Evolutionary conservation across 2,329 filamentous ascomycete species (phyloP).

Genomic region (Aspergillus vadensis): DNA sequence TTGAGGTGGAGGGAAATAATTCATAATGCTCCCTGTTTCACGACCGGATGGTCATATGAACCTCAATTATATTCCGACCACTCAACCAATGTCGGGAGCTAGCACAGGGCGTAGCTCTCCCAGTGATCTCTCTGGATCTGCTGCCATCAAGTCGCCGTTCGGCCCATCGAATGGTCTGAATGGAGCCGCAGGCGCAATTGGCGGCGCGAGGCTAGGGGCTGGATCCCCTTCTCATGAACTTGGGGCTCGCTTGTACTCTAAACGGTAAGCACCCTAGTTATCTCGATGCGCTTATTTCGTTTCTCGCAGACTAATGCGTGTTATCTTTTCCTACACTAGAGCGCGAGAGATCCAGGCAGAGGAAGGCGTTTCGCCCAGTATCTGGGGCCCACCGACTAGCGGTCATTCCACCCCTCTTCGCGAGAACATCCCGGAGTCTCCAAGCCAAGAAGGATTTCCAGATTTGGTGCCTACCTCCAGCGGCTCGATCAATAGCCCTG

Average conservation of each 20-base stretch:
- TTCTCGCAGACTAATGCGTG: constrained; percentile 13
- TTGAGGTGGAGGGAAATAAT: constrained; percentile 57
- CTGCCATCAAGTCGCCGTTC: constrained; percentile 70
- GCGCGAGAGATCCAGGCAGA: constrained; percentile 96
- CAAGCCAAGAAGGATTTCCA: constrained; percentile 87
- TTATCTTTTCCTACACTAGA: constrained; percentile 50
- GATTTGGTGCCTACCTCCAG: constrained; percentile 76
- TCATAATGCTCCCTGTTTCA: constrained; percentile 83
- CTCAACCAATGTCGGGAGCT: constrained; percentile 72
- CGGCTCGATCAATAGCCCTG: constrained; percentile 64
- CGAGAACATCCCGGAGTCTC: constrained; percentile 96
- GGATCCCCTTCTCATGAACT: constrained; percentile 96
- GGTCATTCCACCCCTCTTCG: constrained; percentile 94
- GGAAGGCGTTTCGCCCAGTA: constrained; percentile 77
- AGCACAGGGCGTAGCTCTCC: constrained; percentile 80
- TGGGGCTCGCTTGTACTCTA: constrained; percentile 79
- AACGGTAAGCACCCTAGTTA: constrained; percentile 68
- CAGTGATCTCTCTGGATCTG: constrained; percentile 68
- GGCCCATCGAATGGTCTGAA: constrained; percentile 66
- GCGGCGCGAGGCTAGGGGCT: constrained; percentile 73
- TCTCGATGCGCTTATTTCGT: not conserved
- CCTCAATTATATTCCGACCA: constrained; percentile 74
- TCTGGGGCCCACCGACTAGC: constrained; percentile 94
- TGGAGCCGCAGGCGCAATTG: constrained; percentile 52
- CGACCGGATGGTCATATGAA: constrained; percentile 82